Evolutionary conservation across 2,329 filamentous ascomycete genomes (phyloP), one percentile per base, ranked within the genome.

Genomic region (Penicillium sp.): DNA sequence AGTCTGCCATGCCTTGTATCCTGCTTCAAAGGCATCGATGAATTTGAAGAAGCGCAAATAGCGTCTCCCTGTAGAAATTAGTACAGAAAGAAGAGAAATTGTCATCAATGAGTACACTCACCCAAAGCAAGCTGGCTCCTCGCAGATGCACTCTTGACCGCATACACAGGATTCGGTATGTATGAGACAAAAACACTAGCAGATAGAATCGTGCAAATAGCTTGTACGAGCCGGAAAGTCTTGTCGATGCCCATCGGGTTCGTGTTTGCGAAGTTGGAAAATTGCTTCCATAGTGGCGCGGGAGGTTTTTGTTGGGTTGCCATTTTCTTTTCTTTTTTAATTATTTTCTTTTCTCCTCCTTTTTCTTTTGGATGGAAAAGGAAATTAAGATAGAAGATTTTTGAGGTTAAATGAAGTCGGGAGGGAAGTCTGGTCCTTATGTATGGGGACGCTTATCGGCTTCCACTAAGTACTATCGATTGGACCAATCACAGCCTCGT

Each of bases 41-140:
- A 87, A 90, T 64, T 85, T 84, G 68, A 89, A 87, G 57, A 88
- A 74, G 11, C 88, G 83, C 66, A 90, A 80, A 71, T 83, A 85
- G 21, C 87, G 82, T 38, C 88, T 79, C 28, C 73, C 79, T 80
- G n/a, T 16, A 52, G 16, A 16, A 3, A 35, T 16, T 12, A 45
- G 23, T 66, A 68, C 52, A 64, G n/a, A n/a, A n/a, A n/a, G n/a
- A n/a, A n/a, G n/a, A n/a, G n/a, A n/a, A n/a, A n/a, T n/a, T n/a
- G n/a, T n/a, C n/a, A n/a, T n/a, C n/a, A n/a, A n/a, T n/a, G n/a
- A n/a, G n/a, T n/a, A n/a, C n/a, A n/a, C n/a, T n/a, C n/a, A 78
- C 78, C 70, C 55, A 79, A 59, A 24, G 74, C 74, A 52, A 80
- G 68, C 61, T 79, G 72, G 28, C 65, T 61, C 50, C 74, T 71